Conservation (phyloP, 768 basidiomycete species). For the Aureoboletus auriporus region DNA sequence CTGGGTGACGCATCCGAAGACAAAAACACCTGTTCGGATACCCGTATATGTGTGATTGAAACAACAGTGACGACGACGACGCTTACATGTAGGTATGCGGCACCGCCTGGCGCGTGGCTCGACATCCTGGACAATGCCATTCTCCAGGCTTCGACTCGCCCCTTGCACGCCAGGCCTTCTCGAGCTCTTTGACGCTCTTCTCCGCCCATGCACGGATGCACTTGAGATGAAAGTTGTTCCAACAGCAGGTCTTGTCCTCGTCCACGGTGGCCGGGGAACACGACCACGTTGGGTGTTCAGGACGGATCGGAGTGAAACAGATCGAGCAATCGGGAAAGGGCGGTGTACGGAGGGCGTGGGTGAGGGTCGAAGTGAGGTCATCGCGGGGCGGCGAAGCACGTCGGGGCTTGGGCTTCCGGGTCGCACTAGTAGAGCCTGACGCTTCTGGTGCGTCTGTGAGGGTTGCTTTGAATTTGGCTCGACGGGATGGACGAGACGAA, state of each 20-base stretch:
- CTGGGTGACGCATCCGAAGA: conserved; percentile 66
- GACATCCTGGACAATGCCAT: conserved; percentile 96
- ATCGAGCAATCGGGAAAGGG: conserved; percentile 79
- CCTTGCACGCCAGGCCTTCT: conserved; percentile 67
- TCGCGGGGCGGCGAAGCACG: conserved; percentile 30
- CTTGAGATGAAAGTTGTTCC: conserved; percentile 86
- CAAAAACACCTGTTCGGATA: conserved; percentile 73
- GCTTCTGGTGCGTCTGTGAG: conserved; percentile 25
- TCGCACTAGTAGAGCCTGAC: not conserved
- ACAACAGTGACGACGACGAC: too few species aligned
- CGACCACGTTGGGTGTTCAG: conserved; percentile 82
- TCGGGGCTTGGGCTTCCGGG: conserved; percentile 9
- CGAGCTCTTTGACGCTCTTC: conserved; percentile 70
- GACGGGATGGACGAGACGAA: conserved; percentile 24
- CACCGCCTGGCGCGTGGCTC: conserved; percentile 64
- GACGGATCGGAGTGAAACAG: conserved; percentile 78
- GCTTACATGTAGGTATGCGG: conserved; percentile 62
- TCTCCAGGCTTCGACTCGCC: conserved; percentile 68
- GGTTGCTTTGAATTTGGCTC: conserved; percentile 33
- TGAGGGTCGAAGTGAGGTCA: conserved; percentile 75
- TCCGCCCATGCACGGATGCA: conserved; percentile 88
- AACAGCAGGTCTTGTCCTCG: conserved; percentile 54
- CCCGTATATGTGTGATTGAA: too few species aligned
- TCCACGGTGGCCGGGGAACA: conserved; percentile 51
- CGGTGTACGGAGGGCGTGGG: conserved; percentile 56